Evolutionary conservation across 257 asterid species (phyloP).

Genomic region (Ocimum tenuiflorum): DNA sequence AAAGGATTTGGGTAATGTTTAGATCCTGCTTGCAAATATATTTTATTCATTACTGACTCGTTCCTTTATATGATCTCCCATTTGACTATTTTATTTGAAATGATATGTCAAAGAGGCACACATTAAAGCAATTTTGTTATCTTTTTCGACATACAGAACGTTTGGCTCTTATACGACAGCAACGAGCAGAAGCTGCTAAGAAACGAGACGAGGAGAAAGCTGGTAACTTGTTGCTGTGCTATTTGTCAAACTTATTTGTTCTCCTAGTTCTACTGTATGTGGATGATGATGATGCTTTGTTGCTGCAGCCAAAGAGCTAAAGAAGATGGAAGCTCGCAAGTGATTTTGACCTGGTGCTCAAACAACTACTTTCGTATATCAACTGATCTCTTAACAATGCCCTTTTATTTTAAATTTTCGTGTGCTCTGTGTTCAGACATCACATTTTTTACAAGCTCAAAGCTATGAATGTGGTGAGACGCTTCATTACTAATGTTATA

Average conservation of each 20-base stretch:
- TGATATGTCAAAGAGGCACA: too few relatives aligned
- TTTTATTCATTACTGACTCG: background rate
- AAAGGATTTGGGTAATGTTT: slow-evolving; percentile 77
- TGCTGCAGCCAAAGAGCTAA: slow-evolving; percentile 72
- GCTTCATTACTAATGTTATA: too few relatives aligned
- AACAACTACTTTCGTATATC: too few relatives aligned
- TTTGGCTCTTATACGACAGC: slow-evolving; percentile 74
- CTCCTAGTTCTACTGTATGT: too few relatives aligned
- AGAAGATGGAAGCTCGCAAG: slow-evolving; percentile 64
- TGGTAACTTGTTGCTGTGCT: slow-evolving; percentile 31
- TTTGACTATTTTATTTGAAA: too few relatives aligned
- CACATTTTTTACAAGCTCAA: too few relatives aligned
- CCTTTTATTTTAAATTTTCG: too few relatives aligned
- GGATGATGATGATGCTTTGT: background rate
- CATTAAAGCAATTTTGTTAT: background rate
- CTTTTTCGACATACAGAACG: slow-evolving; percentile 48
- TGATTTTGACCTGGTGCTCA: slow-evolving; percentile 32
- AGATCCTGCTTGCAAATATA: background rate
- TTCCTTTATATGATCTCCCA: too few relatives aligned
- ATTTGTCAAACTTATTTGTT: too few relatives aligned
- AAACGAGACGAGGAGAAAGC: slow-evolving; percentile 94
- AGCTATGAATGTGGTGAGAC: too few relatives aligned
- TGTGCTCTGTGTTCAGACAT: too few relatives aligned
- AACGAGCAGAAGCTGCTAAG: slow-evolving; percentile 90
- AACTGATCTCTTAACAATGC: too few relatives aligned